A percentile compares a stretch with the other conserved stretches of the same genome.
phyloP scores from a whole-genome alignment of 495 filamentous ascomycete species.

The Mytilinidion resinicola region DNA sequence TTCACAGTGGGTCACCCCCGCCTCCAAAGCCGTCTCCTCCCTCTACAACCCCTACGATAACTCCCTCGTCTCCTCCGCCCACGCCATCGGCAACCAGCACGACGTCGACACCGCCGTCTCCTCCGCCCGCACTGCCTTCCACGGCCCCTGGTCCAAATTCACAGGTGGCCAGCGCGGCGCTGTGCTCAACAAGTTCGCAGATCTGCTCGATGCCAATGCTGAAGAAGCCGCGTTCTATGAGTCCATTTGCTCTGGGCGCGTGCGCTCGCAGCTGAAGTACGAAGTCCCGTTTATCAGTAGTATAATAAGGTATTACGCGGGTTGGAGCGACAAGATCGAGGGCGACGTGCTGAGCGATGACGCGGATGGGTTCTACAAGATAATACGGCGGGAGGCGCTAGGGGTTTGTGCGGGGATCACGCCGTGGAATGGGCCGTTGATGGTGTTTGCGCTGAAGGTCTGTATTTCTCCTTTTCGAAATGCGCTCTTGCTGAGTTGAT shows the following conservation, averaged over 20 bases:
- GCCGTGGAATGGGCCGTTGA: not conserved
- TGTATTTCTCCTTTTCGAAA: too few species aligned
- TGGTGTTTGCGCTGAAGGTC: not conserved
- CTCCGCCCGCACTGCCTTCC: not conserved
- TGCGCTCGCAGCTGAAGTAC: not conserved
- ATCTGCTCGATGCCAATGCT: not conserved
- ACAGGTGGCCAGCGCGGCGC: not conserved
- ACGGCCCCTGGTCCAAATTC: not conserved
- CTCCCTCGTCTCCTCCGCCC: not conserved
- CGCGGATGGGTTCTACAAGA: not conserved
- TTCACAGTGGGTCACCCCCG: not conserved
- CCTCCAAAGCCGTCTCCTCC: not conserved
- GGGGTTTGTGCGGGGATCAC: not conserved
- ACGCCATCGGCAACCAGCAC: not conserved
- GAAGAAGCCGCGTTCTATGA: not conserved
- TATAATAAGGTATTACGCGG: not conserved
- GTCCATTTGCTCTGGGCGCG: not conserved
- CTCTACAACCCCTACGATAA: conserved; percentile 7
- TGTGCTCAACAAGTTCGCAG: not conserved
- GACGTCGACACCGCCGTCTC: not conserved
- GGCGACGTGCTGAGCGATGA: not conserved
- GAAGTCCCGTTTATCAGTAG: not conserved
- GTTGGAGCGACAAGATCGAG: not conserved
- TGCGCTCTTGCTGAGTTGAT: too few species aligned
- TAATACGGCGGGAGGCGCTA: not conserved